Base-by-base conservation (phyloP, 148 eudicot genomes). In the Drosera capensis region DNA sequence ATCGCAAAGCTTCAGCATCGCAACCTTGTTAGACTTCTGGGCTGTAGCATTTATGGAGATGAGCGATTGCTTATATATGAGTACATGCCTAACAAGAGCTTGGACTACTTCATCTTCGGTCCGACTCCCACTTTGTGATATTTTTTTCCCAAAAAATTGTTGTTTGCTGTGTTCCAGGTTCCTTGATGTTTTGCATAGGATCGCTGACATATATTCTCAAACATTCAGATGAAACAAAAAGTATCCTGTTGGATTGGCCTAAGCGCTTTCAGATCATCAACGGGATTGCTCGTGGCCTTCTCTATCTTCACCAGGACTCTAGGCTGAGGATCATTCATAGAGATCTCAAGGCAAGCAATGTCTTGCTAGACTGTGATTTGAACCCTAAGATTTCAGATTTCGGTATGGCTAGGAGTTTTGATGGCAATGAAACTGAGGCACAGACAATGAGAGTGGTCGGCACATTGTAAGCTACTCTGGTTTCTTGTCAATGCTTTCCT, bases 381-480 rank as follows among this genome's bases (percentile, higher is more conserved):
- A 64, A 66, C 34, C 69, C 79, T 7, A 77, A 77, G 60, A 73
- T 77, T 23, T 73, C 76, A 9, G 84, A 77, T 40, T 77, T 77
- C 40, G 84, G 84, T 12, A 66, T 77, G 78, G 84, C 84, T 19
- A 67, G 76, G 23, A 70, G 67, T 16, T 73, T 66, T 49, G 64
- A 53, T 31, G 54, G 54, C 12, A 52, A 59, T 28, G 73, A 73
- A 56, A 66, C 63, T 44, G 60, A 66, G 14, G 73, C 67, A 18
- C 57, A 60, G 58, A 72, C 83, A 23, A 51, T 31, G 54, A 52
- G 79, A 37, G 61, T 72, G 15, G 72, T 59, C 34, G 77, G 84
- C 38, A 78, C 84, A 58, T 73, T 70, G 84, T 78, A 67, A 73
- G 82, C 22, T n/a, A n/a, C n/a, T n/a, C n/a, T n/a, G n/a, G n/a